A percentile compares a stretch with the other conserved stretches of the same genome.
These are phyloP conservation scores for Glomus cerebriforme DNA, from an alignment of 192 early-diverging fungal genomes.

Conservation along the genomic window DNA sequence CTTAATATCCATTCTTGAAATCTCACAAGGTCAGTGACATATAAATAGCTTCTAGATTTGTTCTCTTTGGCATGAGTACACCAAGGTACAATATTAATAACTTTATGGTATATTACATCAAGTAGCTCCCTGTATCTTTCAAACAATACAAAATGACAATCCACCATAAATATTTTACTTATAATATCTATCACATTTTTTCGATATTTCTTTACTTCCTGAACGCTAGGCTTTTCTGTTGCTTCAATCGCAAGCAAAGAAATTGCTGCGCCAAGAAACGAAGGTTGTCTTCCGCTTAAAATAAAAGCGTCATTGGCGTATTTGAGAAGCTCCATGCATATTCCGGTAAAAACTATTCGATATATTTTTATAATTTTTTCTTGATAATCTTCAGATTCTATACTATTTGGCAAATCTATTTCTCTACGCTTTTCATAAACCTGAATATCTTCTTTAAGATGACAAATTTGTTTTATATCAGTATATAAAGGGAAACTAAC, in stretches of 20 bases:
- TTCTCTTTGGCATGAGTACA: not conserved
- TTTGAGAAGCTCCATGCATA: not conserved
- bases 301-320: not conserved
- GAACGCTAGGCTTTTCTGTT: conserved; percentile 7
- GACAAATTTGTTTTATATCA: not conserved
- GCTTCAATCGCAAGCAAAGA: conserved; percentile 14
- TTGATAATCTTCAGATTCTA: not conserved
- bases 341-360: not conserved
- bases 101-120: conserved; percentile 1
- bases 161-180: not conserved
- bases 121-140: conserved; percentile 6
- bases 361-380: conserved; percentile 1
- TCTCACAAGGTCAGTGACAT: not conserved
- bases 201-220: conserved; percentile 7
- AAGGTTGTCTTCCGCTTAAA: conserved; percentile 7
- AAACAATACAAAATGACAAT: not conserved
- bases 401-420: not conserved
- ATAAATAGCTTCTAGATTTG: not conserved
- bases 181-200: not conserved
- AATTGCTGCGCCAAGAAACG: conserved; percentile 5
- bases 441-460: not conserved
- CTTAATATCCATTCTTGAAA: conserved; percentile 6
- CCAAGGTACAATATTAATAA: not conserved
- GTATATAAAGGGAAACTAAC: not conserved
- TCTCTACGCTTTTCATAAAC: not conserved